Evolutionary conservation across 2,329 filamentous ascomycete species (phyloP), one percentile per base, ranked within the genome.

Genomic region (Ceratocystis alfenasii): DNA sequence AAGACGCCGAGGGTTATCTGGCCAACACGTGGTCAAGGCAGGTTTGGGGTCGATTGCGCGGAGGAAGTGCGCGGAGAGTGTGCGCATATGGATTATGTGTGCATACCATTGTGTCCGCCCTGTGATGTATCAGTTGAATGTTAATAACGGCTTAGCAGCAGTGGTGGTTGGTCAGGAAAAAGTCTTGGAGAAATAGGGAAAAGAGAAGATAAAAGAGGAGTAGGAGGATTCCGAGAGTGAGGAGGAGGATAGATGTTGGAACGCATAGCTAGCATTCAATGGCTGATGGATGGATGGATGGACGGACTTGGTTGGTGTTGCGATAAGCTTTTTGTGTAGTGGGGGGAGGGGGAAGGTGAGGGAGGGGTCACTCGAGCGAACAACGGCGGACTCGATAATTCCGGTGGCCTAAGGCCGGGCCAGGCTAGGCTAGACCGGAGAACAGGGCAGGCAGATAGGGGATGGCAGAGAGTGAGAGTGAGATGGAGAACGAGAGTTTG

Each of bases 41-140:
- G n/a, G 1, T 59, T 33, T 36, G 33, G 10, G 33, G 48, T 44
- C 55, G 25, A 70, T 10, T 30, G 48, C 30, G 62, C 22, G 22
- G 36, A 44, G 33, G 8, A 12, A 36, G 2, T 10, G 30, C 30
- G 30, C 30, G 30, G 30, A 33, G 30, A 33, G 30, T 33, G 6
- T 33, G 6, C 30, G 30, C 30, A 33, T 33, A 1, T 33, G 30
- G 30, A 7, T 33, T 33, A 7, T 33, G 17, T 12, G 28, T 45
- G 48, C 63, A 33, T 68, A 68, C 66, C 66, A 25, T 68, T 68
- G 63, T 68, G 66, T 7, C 66, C 66, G 48, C 66, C 66, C 66
- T 68, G 59, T 64, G 17, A 55, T 41, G 30, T 50, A 22, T 33
- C 4, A 36, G n/a, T 55, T 63, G 30, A 33, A 6, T 33, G 53